Evolutionary conservation across 1,139 yeast genomes (phyloP).

Genomic region (Yueomyces sp.): DNA sequence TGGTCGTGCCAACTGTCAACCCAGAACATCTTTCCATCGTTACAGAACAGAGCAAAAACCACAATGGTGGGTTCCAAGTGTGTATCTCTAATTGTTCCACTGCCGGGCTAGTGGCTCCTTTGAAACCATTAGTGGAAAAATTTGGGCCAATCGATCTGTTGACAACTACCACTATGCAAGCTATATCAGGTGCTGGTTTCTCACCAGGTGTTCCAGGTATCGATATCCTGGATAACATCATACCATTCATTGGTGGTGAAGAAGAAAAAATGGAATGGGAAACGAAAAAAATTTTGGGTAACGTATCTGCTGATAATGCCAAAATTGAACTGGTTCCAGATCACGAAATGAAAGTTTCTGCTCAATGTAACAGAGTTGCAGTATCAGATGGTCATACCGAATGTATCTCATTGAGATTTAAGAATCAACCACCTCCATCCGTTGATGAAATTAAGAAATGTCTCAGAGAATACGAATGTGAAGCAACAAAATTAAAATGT

Average conservation of each 20-base stretch:
- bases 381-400: constrained; percentile 98
- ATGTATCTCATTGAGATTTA: constrained; percentile 79
- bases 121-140: constrained; percentile 76
- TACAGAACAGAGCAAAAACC: constrained; percentile 42
- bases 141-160: constrained; percentile 84
- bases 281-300: constrained; percentile 84
- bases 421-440: constrained; percentile 72
- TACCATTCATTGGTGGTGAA: constrained; percentile 92
- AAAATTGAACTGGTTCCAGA: constrained; percentile 51
- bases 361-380: constrained; percentile 94
- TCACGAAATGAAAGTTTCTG: constrained; percentile 74
- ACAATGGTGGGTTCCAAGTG: constrained; percentile 63
- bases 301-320: constrained; percentile 36
- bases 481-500: constrained; percentile 66
- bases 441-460: constrained; percentile 65
- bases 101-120: constrained; percentile 94
- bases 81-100: constrained; percentile 98
- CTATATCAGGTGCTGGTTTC: constrained; percentile 96
- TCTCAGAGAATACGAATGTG: constrained; percentile 68
- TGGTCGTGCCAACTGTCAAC: constrained; percentile 90
- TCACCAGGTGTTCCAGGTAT: constrained; percentile 97
- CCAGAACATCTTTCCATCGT: constrained; percentile 83
- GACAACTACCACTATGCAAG: constrained; percentile 89
- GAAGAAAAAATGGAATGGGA: constrained; percentile 99
- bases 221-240: constrained; percentile 85